Conservation (phyloP, 306 rosid genomes). For the apple (Malus domestica) region DNA sequence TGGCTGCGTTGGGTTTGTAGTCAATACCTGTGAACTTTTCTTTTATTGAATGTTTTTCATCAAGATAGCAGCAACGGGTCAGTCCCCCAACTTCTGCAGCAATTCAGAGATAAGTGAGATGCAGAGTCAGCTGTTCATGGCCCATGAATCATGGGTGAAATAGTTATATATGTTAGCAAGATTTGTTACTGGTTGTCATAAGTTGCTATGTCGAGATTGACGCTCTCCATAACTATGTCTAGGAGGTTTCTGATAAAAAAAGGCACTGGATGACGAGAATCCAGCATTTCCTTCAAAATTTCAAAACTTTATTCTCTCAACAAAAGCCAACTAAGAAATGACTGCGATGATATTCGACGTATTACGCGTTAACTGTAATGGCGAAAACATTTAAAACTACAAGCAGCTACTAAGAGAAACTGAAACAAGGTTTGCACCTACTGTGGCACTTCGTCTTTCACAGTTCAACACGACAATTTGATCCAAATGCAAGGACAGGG, state of each 20-base stretch:
- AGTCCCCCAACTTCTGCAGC: background rate
- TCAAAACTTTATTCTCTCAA: background rate
- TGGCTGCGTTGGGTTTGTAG: background rate
- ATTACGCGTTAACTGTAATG: background rate
- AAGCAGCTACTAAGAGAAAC: background rate
- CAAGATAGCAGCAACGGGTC: background rate
- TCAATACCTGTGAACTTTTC: background rate
- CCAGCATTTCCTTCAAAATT: background rate
- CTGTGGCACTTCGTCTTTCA: conserved; percentile 1
- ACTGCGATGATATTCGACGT: background rate
- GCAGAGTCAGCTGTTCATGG: background rate
- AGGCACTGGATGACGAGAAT: too few relatives aligned
- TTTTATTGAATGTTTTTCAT: background rate
- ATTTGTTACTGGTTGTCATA: background rate
- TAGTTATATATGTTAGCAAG: background rate
- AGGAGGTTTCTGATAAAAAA: background rate
- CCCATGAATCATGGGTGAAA: background rate
- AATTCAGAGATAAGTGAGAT: background rate
- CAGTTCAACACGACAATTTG: background rate
- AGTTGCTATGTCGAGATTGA: background rate
- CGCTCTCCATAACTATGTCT: background rate
- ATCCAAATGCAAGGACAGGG: background rate
- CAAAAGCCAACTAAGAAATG: background rate
- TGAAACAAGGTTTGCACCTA: background rate
- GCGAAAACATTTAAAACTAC: background rate